These are phyloP conservation scores for Prunus mongolica DNA, from an alignment of 306 rosid species.

Conservation along the genomic window DNA sequence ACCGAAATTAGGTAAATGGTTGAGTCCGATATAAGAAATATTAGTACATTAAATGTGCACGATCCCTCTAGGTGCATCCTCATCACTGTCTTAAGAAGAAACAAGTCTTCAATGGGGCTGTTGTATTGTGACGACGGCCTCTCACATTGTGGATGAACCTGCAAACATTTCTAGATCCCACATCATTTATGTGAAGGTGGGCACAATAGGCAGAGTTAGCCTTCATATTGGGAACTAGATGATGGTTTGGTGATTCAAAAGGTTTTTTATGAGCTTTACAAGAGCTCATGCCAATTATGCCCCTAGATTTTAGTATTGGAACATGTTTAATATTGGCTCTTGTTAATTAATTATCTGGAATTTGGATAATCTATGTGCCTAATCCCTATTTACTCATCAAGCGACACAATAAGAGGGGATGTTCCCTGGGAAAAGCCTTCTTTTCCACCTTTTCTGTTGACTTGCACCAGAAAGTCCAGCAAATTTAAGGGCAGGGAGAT, in stretches of 20 bases:
- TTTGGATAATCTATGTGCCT: no score
- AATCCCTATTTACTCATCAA: no score
- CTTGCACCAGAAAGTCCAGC: constrained; percentile 29
- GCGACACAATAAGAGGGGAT: constrained; percentile 2
- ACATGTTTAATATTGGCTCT: background rate
- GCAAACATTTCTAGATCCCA: background rate
- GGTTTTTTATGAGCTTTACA: no score
- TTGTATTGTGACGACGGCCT: background rate
- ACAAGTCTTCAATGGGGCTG: background rate
- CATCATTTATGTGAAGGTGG: background rate
- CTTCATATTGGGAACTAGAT: background rate
- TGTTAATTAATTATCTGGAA: background rate
- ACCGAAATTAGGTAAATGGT: background rate
- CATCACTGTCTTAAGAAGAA: background rate
- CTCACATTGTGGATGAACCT: background rate
- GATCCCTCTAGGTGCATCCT: background rate
- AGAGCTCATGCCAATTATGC: no score
- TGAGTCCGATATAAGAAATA: background rate
- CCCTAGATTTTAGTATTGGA: no score
- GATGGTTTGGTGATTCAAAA: no score
- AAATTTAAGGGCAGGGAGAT: constrained; percentile 20
- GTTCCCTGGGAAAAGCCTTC: constrained; percentile 10
- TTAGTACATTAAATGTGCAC: background rate
- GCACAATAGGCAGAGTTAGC: background rate
- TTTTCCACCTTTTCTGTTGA: constrained; percentile 27